Percentiles rank a stretch among this genome's conserved stretches.
Evolutionary conservation across 176 grass and related monocot genomes (phyloP).

Genomic region (Thalia dealbata): DNA sequence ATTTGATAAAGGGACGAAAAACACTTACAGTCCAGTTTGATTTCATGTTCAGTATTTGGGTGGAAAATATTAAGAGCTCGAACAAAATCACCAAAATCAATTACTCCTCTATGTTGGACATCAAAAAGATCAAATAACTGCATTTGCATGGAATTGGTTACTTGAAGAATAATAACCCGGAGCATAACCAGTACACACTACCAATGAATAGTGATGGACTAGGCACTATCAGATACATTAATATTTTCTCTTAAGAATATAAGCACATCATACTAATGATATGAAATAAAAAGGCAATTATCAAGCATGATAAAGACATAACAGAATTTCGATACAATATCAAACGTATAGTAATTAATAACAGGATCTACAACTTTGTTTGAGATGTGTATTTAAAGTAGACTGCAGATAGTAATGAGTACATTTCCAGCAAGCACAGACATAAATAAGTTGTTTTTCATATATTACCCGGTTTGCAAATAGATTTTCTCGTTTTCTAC

Average conservation of each 20-base stretch:
- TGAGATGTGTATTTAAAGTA: background rate
- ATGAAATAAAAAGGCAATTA: no score
- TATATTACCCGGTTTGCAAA: constrained; percentile 18
- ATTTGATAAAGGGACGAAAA: constrained; percentile 10
- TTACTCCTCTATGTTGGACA: constrained; percentile 73
- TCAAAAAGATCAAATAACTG: constrained; percentile 97
- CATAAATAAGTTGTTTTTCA: background rate
- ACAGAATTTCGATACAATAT: no score
- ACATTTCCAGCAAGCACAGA: background rate
- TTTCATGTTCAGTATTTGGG: constrained; percentile 73
- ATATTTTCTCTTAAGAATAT: no score
- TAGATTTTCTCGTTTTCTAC: constrained; percentile 1
- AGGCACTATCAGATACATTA: no score
- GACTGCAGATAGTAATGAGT: background rate
- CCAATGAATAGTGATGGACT: background rate
- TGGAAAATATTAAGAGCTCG: constrained; percentile 95
- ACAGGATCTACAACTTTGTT: background rate
- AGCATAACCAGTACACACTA: background rate
- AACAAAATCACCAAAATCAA: constrained; percentile 96
- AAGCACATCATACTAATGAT: no score
- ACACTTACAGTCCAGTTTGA: constrained; percentile 88
- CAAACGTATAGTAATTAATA: no score
- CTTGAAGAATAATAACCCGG: background rate
- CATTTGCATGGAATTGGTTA: constrained; percentile 1
- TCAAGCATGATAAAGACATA: no score